Conservation (phyloP, 1,284 basidiomycete species). For the Rhodotorula sp. region DNA sequence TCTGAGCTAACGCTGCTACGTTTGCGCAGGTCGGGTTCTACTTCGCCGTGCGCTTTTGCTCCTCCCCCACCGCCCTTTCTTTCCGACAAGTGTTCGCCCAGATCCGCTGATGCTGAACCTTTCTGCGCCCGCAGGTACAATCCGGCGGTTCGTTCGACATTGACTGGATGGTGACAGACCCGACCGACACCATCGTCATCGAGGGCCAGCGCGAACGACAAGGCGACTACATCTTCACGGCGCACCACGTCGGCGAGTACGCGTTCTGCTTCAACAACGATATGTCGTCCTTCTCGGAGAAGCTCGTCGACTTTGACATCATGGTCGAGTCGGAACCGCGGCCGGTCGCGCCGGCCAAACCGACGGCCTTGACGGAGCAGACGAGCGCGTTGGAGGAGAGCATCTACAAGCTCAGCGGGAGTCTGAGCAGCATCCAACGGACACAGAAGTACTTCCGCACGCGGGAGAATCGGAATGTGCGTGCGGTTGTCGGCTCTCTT, state of each 20-base stretch:
- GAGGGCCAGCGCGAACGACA: constrained; percentile 85
- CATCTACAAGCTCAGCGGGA: constrained; percentile 79
- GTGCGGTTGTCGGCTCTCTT: background rate
- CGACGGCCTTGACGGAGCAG: constrained; percentile 69
- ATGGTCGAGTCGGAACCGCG: constrained; percentile 95
- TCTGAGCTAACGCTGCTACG: background rate
- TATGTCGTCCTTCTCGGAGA: constrained; percentile 84
- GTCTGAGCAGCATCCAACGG: constrained; percentile 80
- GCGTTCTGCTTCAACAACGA: constrained; percentile 97
- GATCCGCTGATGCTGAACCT: constrained; percentile 44
- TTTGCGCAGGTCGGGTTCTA: constrained; percentile 42
- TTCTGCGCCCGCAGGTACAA: constrained; percentile 62
- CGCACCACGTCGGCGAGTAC: constrained; percentile 91
- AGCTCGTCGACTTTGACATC: constrained; percentile 85
- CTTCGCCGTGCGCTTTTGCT: constrained; percentile 51
- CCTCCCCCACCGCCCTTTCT: background rate
- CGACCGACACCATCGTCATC: constrained; percentile 78
- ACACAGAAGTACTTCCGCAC: constrained; percentile 78
- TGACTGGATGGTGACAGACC: constrained; percentile 89
- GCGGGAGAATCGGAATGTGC: constrained; percentile 39
- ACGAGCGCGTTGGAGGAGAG: constrained; percentile 89
- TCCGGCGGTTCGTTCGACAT: constrained; percentile 96
- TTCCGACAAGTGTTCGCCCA: no score
- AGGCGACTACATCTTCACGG: constrained; percentile 95
- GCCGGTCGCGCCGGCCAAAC: constrained; percentile 72